Base-by-base conservation (phyloP, 768 basidiomycete species). In the Vararia minispora region DNA sequence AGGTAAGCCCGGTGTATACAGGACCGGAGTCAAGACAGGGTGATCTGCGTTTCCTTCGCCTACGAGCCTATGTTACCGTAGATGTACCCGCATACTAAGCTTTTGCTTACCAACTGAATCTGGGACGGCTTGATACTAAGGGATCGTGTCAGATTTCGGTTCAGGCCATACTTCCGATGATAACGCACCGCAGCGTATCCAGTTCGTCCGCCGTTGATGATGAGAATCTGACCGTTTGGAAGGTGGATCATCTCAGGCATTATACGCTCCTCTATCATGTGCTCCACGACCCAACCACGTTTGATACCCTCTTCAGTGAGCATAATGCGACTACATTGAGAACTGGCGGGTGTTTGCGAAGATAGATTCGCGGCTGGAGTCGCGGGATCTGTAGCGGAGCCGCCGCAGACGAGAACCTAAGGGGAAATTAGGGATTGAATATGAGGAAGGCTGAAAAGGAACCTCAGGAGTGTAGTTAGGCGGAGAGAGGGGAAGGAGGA, bases 1-100 rank as follows among this genome's bases (percentile, higher is more conserved):
- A 2, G 61, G 56, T n/a, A 60, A 59, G 40, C 48, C 51, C 6
- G 69, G 64, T 37, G 66, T 66, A 54, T 75, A 78, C 34, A 75
- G 43, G 5, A 64, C 60, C 9, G 72, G 71, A 24, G 57, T 63
- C 35, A 34, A 49, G 23, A 45, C 35, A 4, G 57, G 52, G 45
- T 58, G 44, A 33, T 56, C 56, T 1, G 58, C 55, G 41, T 59
- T 59, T 24, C 53, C 54, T 20, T 43, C 23, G 25, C 51, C 49
- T 39, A 55, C 40, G 13, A 49, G 31, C n/a, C n/a, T n/a, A n/a
- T n/a, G n/a, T n/a, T n/a, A n/a, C n/a, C n/a, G n/a, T n/a, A n/a
- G n/a, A n/a, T n/a, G n/a, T n/a, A n/a, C n/a, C n/a, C n/a, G n/a
- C n/a, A n/a, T n/a, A n/a, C n/a, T n/a, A n/a, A n/a, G n/a, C n/a